phyloP scores from a whole-genome alignment of 768 basidiomycete species.

The Tulasnella sp. region DNA sequence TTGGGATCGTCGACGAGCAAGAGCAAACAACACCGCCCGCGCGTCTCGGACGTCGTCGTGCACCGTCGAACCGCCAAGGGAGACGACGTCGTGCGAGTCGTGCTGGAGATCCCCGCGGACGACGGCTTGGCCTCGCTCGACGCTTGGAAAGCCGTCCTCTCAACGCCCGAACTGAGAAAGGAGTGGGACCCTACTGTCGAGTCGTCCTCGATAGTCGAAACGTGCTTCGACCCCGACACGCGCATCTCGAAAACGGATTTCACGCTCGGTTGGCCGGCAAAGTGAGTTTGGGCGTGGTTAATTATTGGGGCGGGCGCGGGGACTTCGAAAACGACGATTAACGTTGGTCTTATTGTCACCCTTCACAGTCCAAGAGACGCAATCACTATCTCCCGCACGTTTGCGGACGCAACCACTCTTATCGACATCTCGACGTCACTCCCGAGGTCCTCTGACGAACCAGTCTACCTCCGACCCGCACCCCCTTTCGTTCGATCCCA shows the following conservation, averaged over 20 bases:
- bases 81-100: constrained; percentile 72
- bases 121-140: constrained; percentile 44
- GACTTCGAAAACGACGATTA: too few species aligned
- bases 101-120: constrained; percentile 58
- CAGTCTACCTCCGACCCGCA: constrained; percentile 79
- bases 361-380: constrained; percentile 72
- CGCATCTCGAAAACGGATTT: constrained; percentile 85
- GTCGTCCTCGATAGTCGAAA: constrained; percentile 66
- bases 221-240: constrained; percentile 67
- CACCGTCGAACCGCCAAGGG: constrained; percentile 58
- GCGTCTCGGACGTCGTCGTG: constrained; percentile 59
- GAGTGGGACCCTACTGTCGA: constrained; percentile 95
- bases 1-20: constrained; percentile 34
- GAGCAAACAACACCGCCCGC: constrained; percentile 44
- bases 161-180: constrained; percentile 76
- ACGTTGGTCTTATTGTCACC: neutral
- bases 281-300: constrained; percentile 45
- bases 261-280: constrained; percentile 92
- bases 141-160: constrained; percentile 68
- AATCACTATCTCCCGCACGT: constrained; percentile 82
- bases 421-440: constrained; percentile 91
- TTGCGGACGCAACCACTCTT: constrained; percentile 67
- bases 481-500: constrained; percentile 89
- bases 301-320: neutral
- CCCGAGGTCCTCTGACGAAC: constrained; percentile 82